phyloP scores from a whole-genome alignment of 1,284 basidiomycete genomes.

The Pseudozyma sp. region DNA sequence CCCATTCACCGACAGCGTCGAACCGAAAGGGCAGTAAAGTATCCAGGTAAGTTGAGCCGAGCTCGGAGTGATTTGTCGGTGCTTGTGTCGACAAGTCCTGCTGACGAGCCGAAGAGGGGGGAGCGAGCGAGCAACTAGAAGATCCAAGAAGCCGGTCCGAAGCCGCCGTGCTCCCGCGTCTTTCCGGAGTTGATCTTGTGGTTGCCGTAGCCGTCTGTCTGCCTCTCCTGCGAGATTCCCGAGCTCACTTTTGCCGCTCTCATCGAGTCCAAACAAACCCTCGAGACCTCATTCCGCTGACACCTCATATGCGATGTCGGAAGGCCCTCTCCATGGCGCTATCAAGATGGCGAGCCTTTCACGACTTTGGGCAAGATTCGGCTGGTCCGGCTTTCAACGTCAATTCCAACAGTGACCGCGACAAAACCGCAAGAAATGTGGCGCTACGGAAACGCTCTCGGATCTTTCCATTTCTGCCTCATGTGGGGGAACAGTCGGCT shows the following conservation, averaged over 20 bases:
- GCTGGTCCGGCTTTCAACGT: not conserved
- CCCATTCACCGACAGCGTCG: too few relatives aligned
- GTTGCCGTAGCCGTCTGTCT: slow-evolving; percentile 1
- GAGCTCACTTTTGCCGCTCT: not conserved
- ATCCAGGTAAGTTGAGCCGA: too few relatives aligned
- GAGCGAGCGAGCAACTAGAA: not conserved
- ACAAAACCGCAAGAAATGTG: not conserved
- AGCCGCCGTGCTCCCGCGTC: slow-evolving; percentile 14
- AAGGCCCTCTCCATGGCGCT: too few relatives aligned
- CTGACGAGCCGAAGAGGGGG: not conserved
- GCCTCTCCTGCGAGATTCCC: slow-evolving; percentile 2
- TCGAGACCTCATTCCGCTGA: too few relatives aligned
- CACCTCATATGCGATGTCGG: too few relatives aligned
- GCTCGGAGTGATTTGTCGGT: too few relatives aligned
- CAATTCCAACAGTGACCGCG: not conserved
- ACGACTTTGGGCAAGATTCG: too few relatives aligned
- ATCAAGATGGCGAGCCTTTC: too few relatives aligned
- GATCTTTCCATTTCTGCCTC: slow-evolving; percentile 13
- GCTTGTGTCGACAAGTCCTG: too few relatives aligned
- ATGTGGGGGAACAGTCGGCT: not conserved
- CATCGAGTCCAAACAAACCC: not conserved
- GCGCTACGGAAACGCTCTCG: slow-evolving; percentile 2
- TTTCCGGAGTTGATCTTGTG: slow-evolving; percentile 13
- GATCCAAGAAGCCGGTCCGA: slow-evolving; percentile 16
- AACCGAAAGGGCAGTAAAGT: too few relatives aligned